Evolutionary conservation across 345 rosid genomes (phyloP).

Genomic region (Cardamine chenopodiifolia): DNA sequence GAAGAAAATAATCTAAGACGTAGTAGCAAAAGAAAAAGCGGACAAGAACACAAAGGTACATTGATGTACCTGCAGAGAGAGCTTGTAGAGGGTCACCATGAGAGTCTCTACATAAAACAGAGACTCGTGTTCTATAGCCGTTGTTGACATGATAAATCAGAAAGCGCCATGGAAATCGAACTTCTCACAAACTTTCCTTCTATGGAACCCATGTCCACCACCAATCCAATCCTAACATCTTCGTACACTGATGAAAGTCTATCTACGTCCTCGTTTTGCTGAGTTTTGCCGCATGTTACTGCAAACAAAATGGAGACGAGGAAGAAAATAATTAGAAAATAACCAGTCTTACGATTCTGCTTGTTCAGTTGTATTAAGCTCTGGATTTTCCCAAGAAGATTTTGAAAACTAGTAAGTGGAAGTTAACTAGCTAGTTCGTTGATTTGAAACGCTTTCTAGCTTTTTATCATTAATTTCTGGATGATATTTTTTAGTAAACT

Average conservation of each 20-base stretch:
- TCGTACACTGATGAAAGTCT: background rate
- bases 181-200: slow-evolving; percentile 21
- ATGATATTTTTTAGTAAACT: background rate
- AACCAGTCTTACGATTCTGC: slow-evolving; percentile 2
- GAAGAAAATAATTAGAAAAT: background rate
- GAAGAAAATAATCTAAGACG: slow-evolving; percentile 6
- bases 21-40: background rate
- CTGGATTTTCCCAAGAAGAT: slow-evolving; percentile 39
- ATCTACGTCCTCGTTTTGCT: background rate
- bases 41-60: background rate
- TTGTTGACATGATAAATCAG: slow-evolving; percentile 25
- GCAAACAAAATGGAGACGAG: slow-evolving; percentile 2
- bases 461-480: background rate
- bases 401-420: background rate
- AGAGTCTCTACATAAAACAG: slow-evolving; percentile 29
- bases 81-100: slow-evolving; percentile 30
- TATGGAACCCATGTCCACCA: slow-evolving; percentile 23
- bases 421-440: background rate
- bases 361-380: slow-evolving; percentile 34
- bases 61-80: slow-evolving; percentile 5
- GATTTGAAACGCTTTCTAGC: background rate
- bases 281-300: background rate
- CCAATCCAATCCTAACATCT: slow-evolving; percentile 31
- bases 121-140: slow-evolving; percentile 5
- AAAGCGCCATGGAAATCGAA: slow-evolving; percentile 25